Percentiles rank a stretch among this genome's conserved stretches.
These are phyloP conservation scores for Plantago coronopus DNA, from an alignment of 305 asterid species.

Conservation along the genomic window DNA sequence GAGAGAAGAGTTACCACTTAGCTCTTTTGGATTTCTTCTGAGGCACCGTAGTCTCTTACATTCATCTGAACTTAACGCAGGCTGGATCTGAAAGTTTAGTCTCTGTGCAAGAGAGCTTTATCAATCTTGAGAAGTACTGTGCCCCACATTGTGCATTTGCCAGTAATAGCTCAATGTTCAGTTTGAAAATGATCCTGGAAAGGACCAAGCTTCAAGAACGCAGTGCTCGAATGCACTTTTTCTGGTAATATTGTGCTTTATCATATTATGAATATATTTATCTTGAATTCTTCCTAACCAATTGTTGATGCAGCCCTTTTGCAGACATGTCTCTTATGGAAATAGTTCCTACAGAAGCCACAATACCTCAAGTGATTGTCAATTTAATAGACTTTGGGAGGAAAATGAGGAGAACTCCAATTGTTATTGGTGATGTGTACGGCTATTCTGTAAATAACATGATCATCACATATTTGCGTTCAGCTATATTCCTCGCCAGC, in stretches of 20 bases:
- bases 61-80: slow-evolving; percentile 28
- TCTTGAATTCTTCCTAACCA: slow-evolving; percentile 20
- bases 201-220: slow-evolving; percentile 35
- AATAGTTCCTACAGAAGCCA: slow-evolving; percentile 32
- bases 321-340: slow-evolving; percentile 41
- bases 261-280: slow-evolving; percentile 2
- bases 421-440: slow-evolving; percentile 31
- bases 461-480: slow-evolving; percentile 34
- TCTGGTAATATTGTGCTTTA: slow-evolving; percentile 20
- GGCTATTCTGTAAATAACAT: slow-evolving; percentile 38
- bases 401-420: slow-evolving; percentile 44
- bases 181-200: slow-evolving; percentile 31
- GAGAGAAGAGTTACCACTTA: too few species aligned
- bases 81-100: slow-evolving; percentile 36
- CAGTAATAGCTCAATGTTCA: slow-evolving; percentile 33
- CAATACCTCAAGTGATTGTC: slow-evolving; percentile 38
- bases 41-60: slow-evolving; percentile 10
- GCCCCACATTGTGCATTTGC: slow-evolving; percentile 39
- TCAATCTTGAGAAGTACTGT: slow-evolving; percentile 36
- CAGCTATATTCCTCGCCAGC: slow-evolving; percentile 42
- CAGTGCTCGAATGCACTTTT: slow-evolving; percentile 32
- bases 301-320: slow-evolving; percentile 37
- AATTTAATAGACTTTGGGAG: slow-evolving; percentile 42
- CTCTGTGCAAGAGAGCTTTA: slow-evolving; percentile 34
- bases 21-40: slow-evolving; percentile 13